Percentiles rank a stretch among this genome's conserved stretches.
Evolutionary conservation across 192 early-diverging fungal genomes (phyloP).

Genomic region (Ambispora gerdemannii): DNA sequence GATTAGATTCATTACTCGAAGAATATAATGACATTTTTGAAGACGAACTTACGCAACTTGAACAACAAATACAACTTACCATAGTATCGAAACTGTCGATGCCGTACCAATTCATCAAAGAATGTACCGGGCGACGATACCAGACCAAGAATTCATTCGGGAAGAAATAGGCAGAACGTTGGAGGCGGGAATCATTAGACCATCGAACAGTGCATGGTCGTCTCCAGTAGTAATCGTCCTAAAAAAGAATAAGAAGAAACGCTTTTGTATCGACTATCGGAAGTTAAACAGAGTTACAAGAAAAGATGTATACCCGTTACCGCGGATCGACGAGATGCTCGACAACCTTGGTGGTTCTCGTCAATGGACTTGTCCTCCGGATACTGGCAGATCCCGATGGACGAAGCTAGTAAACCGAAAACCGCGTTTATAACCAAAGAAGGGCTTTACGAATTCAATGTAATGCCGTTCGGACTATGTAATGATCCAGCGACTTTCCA

Average conservation of each 20-base stretch:
- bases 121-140: neutral
- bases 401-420: neutral
- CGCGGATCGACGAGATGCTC: slow-evolving; percentile 39
- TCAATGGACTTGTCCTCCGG: slow-evolving; percentile 17
- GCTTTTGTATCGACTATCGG: slow-evolving; percentile 45
- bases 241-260: slow-evolving; percentile 33
- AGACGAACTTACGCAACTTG: too few relatives aligned
- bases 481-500: slow-evolving; percentile 46
- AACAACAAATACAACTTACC: too few relatives aligned
- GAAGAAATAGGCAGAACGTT: neutral
- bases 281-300: slow-evolving; percentile 39
- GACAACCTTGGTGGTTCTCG: slow-evolving; percentile 33
- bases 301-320: slow-evolving; percentile 41
- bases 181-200: neutral
- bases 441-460: slow-evolving; percentile 37
- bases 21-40: too few relatives aligned
- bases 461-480: slow-evolving; percentile 40
- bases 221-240: slow-evolving; percentile 40
- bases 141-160: too few relatives aligned
- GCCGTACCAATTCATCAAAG: too few relatives aligned
- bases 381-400: slow-evolving; percentile 30
- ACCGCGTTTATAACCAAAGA: slow-evolving; percentile 37
- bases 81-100: too few relatives aligned
- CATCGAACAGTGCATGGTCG: slow-evolving; percentile 11
- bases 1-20: too few relatives aligned